Evolutionary conservation across 208 protist genomes (phyloP).

Genomic region (Acanthamoeba divionensis): DNA sequence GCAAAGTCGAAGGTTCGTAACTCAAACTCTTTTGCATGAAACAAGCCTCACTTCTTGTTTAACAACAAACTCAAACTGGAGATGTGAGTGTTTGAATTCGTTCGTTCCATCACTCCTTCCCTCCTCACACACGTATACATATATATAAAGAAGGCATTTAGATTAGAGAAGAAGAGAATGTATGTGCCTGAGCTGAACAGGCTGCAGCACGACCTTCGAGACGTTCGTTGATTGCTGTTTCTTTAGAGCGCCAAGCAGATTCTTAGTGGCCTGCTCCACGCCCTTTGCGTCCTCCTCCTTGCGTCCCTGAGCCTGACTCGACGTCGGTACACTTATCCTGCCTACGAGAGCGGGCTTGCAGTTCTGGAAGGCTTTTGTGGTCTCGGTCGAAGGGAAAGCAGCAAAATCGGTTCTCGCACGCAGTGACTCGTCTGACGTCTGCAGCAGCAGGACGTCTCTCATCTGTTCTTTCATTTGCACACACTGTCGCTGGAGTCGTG

Average conservation of each 20-base stretch:
- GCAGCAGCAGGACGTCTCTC: neutral
- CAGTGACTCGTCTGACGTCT: neutral
- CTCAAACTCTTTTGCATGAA: no score
- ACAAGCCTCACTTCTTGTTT: no score
- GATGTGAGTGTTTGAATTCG: no score
- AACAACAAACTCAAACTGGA: no score
- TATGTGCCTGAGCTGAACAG: slow-evolving; percentile 1
- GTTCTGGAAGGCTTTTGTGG: neutral
- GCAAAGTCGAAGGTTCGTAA: no score
- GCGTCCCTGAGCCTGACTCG: neutral
- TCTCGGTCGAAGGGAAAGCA: neutral
- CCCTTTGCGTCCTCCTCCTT: neutral
- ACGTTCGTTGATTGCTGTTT: neutral
- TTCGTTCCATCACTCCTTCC: no score
- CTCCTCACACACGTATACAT: no score
- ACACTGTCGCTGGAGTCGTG: neutral
- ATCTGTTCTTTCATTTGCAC: slow-evolving; percentile 19
- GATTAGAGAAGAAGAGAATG: slow-evolving; percentile 6
- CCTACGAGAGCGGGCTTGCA: neutral
- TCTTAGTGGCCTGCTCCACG: neutral
- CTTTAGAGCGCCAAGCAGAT: neutral
- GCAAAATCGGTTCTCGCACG: slow-evolving; percentile 4
- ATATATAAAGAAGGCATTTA: neutral
- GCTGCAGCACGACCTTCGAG: neutral
- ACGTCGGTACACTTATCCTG: neutral